Percentiles rank a stretch among this genome's conserved stretches.
Evolutionary conservation across 2,329 filamentous ascomycete genomes (phyloP).

Genomic region (Boeremia exigua): DNA sequence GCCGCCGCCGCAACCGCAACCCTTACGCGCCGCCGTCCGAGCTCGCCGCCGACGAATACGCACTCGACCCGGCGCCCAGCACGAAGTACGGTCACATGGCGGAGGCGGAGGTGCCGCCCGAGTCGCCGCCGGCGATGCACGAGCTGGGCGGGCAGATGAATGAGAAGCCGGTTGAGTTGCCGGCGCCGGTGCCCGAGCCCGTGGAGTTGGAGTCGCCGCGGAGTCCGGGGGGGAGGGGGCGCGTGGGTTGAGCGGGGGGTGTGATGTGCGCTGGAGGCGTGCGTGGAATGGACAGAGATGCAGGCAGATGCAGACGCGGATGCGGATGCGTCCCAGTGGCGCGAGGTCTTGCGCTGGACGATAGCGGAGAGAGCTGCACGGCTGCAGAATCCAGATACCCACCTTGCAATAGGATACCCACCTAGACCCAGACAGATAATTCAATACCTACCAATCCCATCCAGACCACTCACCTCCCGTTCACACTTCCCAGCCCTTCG

Average conservation of each 20-base stretch:
- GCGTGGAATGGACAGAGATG: no score
- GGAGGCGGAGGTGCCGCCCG: neutral
- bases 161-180: neutral
- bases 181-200: neutral
- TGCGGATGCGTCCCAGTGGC: no score
- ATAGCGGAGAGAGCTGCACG: no score
- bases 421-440: no score
- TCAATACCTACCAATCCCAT: no score
- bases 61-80: neutral
- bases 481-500: no score
- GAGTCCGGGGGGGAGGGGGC: neutral
- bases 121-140: neutral
- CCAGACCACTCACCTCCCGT: no score
- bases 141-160: constrained; percentile 1
- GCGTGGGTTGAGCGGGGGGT: neutral
- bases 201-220: constrained; percentile 5
- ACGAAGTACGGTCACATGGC: constrained; percentile 11
- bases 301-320: no score
- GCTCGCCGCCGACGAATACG: constrained; percentile 4
- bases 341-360: no score
- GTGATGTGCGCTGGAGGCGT: no score
- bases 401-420: no score
- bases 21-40: neutral
- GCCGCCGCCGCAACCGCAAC: constrained; percentile 2
- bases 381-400: no score